Evolutionary conservation across 2,329 filamentous ascomycete species (phyloP).

Genomic region (Thermochaetoides dissita): DNA sequence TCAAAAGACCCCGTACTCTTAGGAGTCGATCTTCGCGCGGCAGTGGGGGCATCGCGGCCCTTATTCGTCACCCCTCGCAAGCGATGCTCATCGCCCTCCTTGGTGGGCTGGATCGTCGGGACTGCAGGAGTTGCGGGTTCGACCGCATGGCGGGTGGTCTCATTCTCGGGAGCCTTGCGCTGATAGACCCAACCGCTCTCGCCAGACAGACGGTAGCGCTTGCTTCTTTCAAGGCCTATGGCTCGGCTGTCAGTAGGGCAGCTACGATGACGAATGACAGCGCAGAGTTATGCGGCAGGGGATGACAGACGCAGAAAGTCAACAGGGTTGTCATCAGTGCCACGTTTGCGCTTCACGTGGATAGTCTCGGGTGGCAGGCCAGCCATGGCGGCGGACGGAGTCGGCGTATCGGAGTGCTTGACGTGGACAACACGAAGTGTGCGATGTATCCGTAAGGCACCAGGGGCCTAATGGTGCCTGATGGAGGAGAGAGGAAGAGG

Average conservation of each 20-base stretch:
- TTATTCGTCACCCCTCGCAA: neutral
- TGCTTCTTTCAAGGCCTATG: conserved; percentile 38
- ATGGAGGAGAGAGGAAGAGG: neutral
- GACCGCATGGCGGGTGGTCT: conserved; percentile 16
- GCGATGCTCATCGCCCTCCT: conserved; percentile 23
- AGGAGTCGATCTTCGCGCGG: too few species aligned
- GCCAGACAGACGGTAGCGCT: conserved; percentile 30
- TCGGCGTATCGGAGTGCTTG: neutral
- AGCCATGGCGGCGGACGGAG: conserved; percentile 29
- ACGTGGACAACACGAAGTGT: neutral
- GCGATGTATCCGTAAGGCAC: neutral
- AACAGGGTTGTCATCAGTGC: conserved; percentile 37
- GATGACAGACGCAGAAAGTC: conserved; percentile 37
- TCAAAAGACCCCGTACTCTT: too few species aligned
- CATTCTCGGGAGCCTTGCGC: conserved; percentile 27
- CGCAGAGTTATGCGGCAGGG: neutral
- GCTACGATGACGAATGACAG: too few species aligned
- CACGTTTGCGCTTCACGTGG: conserved; percentile 47
- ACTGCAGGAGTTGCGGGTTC: conserved; percentile 14
- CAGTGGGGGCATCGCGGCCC: too few species aligned
- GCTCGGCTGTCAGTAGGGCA: conserved; percentile 7
- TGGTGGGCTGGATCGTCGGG: conserved; percentile 37
- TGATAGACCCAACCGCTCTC: conserved; percentile 40
- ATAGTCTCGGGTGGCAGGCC: conserved; percentile 41
- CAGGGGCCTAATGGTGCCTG: neutral